These are phyloP conservation scores for Limonium bicolor DNA, from an alignment of 148 eudicot species.

Conservation along the genomic window DNA sequence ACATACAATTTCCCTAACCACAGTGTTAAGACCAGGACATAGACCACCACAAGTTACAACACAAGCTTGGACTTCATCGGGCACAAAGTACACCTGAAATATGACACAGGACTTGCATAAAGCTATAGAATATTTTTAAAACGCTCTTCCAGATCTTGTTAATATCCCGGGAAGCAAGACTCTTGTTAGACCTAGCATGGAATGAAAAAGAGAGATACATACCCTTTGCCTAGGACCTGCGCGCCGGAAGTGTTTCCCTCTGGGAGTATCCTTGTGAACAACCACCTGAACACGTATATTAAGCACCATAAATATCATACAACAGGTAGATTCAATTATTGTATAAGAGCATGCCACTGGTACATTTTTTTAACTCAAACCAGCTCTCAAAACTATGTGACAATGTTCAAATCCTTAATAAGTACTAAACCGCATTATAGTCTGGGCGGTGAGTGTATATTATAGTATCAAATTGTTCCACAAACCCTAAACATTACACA, in stretches of 20 bases:
- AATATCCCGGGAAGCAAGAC: not conserved
- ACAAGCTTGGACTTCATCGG: constrained; percentile 81
- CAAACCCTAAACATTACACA: too few relatives aligned
- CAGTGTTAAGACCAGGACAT: constrained; percentile 89
- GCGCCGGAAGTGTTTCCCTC: constrained; percentile 76
- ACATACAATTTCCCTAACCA: constrained; percentile 75
- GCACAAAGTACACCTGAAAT: constrained; percentile 55
- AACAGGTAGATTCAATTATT: too few relatives aligned
- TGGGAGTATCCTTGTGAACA: constrained; percentile 57
- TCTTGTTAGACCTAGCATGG: too few relatives aligned
- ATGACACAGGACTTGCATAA: constrained; percentile 1
- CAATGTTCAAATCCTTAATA: too few relatives aligned
- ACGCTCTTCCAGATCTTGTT: not conserved
- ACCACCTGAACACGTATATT: constrained; percentile 44
- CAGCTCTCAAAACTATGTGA: too few relatives aligned
- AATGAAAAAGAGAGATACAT: constrained; percentile 6
- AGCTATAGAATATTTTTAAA: not conserved
- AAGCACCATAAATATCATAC: too few relatives aligned
- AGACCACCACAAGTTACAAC: constrained; percentile 90
- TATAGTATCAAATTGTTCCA: too few relatives aligned
- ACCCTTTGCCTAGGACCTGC: constrained; percentile 87
- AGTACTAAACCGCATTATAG: too few relatives aligned
- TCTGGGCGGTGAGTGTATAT: too few relatives aligned
- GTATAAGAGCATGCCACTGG: too few relatives aligned
- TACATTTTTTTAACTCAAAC: too few relatives aligned